A percentile compares a stretch with the other conserved stretches of the same genome.
Conservation (phyloP, 306 rosid genomes). For the Albizia julibrissin region DNA sequence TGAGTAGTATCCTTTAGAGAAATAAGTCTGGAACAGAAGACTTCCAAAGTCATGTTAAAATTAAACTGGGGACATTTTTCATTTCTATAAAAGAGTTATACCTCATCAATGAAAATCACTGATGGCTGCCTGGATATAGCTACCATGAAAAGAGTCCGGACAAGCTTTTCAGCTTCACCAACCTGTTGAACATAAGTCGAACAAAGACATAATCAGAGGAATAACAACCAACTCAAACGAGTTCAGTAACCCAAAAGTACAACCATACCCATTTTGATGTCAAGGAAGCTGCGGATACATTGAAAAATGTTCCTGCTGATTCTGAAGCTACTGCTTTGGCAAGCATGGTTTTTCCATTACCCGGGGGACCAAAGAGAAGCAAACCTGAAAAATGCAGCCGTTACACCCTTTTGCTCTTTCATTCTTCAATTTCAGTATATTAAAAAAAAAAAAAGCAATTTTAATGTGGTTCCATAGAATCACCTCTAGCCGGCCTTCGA, state of each 20-base stretch:
- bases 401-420: conserved; percentile 26
- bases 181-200: conserved; percentile 58
- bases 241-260: conserved; percentile 17
- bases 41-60: conserved; percentile 16
- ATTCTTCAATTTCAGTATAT: conserved; percentile 26
- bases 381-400: conserved; percentile 54
- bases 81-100: conserved; percentile 34
- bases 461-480: conserved; percentile 31
- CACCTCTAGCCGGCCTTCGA: conserved; percentile 93
- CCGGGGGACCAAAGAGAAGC: conserved; percentile 98
- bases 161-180: conserved; percentile 97
- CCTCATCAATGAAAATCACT: conserved; percentile 97
- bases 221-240: conserved; percentile 18
- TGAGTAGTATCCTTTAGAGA: conserved; percentile 3
- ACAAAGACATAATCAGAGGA: conserved; percentile 21
- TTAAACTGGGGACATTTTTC: not conserved
- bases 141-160: conserved; percentile 87
- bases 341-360: conserved; percentile 99
- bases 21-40: conserved; percentile 7
- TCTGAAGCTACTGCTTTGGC: conserved; percentile 99
- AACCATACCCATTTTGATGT: conserved; percentile 93
- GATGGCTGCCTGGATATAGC: conserved; percentile 96
- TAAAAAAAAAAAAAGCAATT: not conserved
- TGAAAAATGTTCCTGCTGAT: conserved; percentile 94
- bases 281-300: conserved; percentile 86